These are phyloP conservation scores for Carex cristatella DNA, from an alignment of 176 grass and related monocot species.

Conservation along the genomic window DNA sequence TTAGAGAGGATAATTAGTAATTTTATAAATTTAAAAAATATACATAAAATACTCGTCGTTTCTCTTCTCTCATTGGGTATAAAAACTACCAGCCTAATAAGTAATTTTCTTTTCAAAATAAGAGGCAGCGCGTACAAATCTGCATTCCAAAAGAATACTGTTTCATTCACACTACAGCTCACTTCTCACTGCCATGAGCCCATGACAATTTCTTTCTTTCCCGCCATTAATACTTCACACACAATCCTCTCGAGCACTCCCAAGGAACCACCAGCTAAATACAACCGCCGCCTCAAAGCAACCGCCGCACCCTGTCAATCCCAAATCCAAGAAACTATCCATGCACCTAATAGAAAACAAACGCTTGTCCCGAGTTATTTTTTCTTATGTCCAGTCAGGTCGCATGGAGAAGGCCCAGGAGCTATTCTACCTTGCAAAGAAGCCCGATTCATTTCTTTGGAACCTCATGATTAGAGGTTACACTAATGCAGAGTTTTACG, in stretches of 20 bases:
- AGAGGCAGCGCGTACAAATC: too few species aligned
- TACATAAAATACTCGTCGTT: too few species aligned
- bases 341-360: conserved; percentile 10
- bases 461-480: conserved; percentile 77
- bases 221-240: conserved; percentile 21
- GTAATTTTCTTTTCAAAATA: too few species aligned
- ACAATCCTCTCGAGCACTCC: conserved; percentile 3
- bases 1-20: too few species aligned
- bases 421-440: conserved; percentile 32
- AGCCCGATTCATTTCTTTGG: conserved; percentile 53
- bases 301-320: conserved; percentile 17
- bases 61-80: too few species aligned
- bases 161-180: not conserved
- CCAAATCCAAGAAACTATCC: conserved; percentile 12
- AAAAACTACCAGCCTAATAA: too few species aligned
- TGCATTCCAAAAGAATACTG: not conserved
- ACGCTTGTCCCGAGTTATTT: conserved; percentile 12
- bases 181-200: not conserved
- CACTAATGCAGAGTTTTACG: conserved; percentile 40
- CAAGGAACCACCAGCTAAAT: conserved; percentile 17
- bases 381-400: conserved; percentile 41
- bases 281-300: conserved; percentile 28
- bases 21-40: too few species aligned
- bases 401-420: conserved; percentile 47
- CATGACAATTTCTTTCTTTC: conserved; percentile 53